Conservation (phyloP, 495 filamentous ascomycete species). For the Aspergillus ostianus region DNA sequence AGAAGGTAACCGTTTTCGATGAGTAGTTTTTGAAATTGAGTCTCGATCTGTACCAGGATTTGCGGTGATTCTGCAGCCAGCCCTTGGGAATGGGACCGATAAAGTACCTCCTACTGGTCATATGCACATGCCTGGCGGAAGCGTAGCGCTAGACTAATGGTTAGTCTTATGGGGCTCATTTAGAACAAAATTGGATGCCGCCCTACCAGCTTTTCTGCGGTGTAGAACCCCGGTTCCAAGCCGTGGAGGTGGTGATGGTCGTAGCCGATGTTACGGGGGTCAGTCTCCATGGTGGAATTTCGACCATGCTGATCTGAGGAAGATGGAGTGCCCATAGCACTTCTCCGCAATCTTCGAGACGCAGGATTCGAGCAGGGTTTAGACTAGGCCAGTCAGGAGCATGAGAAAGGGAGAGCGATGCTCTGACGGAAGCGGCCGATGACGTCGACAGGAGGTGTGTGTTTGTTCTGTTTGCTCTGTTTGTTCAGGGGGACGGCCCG, state of each 20-base stretch:
- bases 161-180: not conserved
- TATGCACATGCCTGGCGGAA: conserved; percentile 59
- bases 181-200: not conserved
- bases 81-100: conserved; percentile 68
- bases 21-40: conserved; percentile 55
- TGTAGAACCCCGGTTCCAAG: conserved; percentile 48
- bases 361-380: not conserved
- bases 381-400: conserved; percentile 9
- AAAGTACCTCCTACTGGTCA: conserved; percentile 63
- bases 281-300: conserved; percentile 16
- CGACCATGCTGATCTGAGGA: conserved; percentile 17
- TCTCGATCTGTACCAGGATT: conserved; percentile 59
- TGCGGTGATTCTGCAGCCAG: conserved; percentile 65
- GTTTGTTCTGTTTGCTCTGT: conserved; percentile 22
- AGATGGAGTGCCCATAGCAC: conserved; percentile 33
- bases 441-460: conserved; percentile 27
- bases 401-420: not conserved
- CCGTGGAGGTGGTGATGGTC: conserved; percentile 32
- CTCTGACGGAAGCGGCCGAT: conserved; percentile 20
- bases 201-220: conserved; percentile 53
- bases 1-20: conserved; percentile 55
- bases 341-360: not conserved
- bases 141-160: conserved; percentile 52
- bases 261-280: conserved; percentile 7
- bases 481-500: conserved; percentile 5